Evolutionary conservation across 176 grass and related monocot species (phyloP).

Genomic region (Triticum aestivum): DNA sequence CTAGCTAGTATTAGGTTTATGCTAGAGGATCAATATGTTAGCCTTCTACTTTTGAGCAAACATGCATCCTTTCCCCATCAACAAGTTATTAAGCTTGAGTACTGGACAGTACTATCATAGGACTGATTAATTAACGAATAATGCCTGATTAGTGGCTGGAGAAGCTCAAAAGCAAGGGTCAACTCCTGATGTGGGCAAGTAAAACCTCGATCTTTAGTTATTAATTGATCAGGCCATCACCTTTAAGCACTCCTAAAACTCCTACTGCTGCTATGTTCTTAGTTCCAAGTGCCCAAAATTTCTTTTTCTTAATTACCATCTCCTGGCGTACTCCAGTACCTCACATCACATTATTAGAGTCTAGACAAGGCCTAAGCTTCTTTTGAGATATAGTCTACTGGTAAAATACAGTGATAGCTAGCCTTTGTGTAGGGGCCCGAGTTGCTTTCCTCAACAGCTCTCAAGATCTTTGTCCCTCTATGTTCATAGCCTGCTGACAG

Average conservation of each 20-base stretch:
- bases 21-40: background rate
- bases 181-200: conserved; percentile 36
- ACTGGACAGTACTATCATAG: background rate
- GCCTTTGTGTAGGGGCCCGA: conserved; percentile 27
- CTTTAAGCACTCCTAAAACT: too few species aligned
- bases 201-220: conserved; percentile 27
- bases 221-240: background rate
- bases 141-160: background rate
- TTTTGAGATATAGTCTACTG: background rate
- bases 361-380: conserved; percentile 8
- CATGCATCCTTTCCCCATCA: background rate
- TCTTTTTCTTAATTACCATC: background rate
- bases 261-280: background rate
- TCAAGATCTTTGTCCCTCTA: conserved; percentile 46
- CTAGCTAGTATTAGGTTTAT: background rate
- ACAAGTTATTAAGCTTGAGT: background rate
- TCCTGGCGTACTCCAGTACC: background rate
- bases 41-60: conserved; percentile 16
- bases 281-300: background rate
- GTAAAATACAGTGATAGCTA: conserved; percentile 1
- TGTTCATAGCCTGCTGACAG: conserved; percentile 28
- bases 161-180: conserved; percentile 27
- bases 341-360: background rate
- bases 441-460: conserved; percentile 30
- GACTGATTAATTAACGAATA: background rate